Evolutionary conservation across 2,329 filamentous ascomycete species (phyloP).

Genomic region (Metarhizium brunneum): DNA sequence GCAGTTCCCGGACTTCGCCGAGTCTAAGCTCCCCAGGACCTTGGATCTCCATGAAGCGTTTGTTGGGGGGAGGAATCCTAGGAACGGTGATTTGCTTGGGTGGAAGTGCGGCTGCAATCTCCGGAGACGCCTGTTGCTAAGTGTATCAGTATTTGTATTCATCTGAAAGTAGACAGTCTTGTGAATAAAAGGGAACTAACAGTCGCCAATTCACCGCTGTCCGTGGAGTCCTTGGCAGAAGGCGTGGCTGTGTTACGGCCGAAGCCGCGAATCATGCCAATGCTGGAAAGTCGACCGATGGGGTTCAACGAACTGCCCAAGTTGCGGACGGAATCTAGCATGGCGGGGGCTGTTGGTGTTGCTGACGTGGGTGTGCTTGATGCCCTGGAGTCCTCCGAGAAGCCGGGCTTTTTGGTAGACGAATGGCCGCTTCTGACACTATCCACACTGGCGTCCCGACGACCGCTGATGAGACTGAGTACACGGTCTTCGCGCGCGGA

Average conservation of each 20-base stretch:
- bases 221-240: constrained; percentile 27
- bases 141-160: constrained; percentile 3
- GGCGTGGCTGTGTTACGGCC: constrained; percentile 43
- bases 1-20: constrained; percentile 61
- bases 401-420: constrained; percentile 49
- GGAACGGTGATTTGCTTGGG: constrained; percentile 37
- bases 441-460: constrained; percentile 69
- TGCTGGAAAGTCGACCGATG: constrained; percentile 66
- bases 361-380: constrained; percentile 13
- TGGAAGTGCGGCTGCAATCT: constrained; percentile 44
- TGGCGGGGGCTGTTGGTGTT: constrained; percentile 50
- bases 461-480: constrained; percentile 61
- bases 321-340: constrained; percentile 73
- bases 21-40: constrained; percentile 62
- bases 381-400: constrained; percentile 30
- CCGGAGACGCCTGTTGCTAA: constrained; percentile 45
- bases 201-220: constrained; percentile 47
- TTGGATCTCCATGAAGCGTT: constrained; percentile 63
- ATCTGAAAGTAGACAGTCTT: background rate
- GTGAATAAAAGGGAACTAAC: constrained; percentile 29
- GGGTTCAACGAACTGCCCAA: constrained; percentile 76
- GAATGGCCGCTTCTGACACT: constrained; percentile 56
- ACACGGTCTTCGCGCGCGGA: constrained; percentile 51
- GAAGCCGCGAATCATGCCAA: constrained; percentile 67
- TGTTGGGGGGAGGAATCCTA: constrained; percentile 57